A percentile compares a stretch with the other conserved stretches of the same genome.
These are phyloP conservation scores for Fistulinella prunicolor DNA, from an alignment of 768 basidiomycete species.

Conservation along the genomic window DNA sequence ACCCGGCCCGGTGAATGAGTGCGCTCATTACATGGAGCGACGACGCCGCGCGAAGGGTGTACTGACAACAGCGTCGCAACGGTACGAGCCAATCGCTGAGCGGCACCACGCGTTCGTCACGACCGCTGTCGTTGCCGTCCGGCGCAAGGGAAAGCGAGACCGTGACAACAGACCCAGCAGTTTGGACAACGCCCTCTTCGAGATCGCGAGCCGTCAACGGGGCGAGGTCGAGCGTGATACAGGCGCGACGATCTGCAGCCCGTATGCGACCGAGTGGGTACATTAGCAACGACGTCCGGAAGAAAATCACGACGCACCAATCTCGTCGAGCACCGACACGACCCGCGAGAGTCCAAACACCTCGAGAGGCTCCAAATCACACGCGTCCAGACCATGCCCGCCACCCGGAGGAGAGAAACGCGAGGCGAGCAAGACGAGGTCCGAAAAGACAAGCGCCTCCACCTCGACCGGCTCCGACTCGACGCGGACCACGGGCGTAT, in stretches of 20 bases:
- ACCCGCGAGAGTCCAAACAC: conserved; percentile 49
- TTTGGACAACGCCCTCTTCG: conserved; percentile 35
- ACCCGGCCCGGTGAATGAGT: conserved; percentile 28
- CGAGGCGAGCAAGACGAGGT: conserved; percentile 59
- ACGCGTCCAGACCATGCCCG: conserved; percentile 22
- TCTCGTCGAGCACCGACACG: conserved; percentile 43
- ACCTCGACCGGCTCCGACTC: conserved; percentile 28
- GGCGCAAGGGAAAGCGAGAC: conserved; percentile 36
- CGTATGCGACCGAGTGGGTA: not conserved
- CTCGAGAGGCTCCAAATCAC: conserved; percentile 43
- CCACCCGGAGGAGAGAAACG: conserved; percentile 15
- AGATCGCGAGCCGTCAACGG: conserved; percentile 42
- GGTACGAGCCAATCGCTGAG: conserved; percentile 45
- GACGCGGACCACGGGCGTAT: conserved; percentile 22
- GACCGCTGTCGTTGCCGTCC: not conserved
- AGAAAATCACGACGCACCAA: conserved; percentile 11
- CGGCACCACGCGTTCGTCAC: not conserved
- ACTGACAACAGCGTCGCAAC: conserved; percentile 49
- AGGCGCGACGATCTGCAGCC: conserved; percentile 23
- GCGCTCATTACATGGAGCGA: conserved; percentile 26
- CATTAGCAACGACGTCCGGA: not conserved
- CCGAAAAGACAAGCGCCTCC: conserved; percentile 59
- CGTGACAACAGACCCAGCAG: conserved; percentile 31
- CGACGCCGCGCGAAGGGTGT: conserved; percentile 44
- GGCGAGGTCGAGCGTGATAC: conserved; percentile 49